Evolutionary conservation across 257 asterid species (phyloP).

Genomic region (Agastache rugosa): DNA sequence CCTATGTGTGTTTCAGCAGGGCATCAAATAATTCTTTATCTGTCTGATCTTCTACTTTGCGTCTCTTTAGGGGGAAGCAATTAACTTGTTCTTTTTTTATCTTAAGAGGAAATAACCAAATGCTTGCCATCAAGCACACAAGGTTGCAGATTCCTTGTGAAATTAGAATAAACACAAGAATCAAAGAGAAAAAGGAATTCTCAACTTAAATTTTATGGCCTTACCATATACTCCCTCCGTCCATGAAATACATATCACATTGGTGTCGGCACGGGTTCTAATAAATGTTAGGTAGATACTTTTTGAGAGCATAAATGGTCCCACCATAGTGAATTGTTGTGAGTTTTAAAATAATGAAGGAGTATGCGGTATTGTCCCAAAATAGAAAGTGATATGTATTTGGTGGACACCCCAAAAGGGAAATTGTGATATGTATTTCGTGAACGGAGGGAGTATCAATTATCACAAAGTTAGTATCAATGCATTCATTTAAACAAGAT

Average conservation of each 20-base stretch:
- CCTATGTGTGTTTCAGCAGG: conserved; percentile 5
- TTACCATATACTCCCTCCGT: no score
- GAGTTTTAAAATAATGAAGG: no score
- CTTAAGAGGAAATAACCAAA: conserved; percentile 21
- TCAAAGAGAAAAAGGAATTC: not conserved
- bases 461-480: not conserved
- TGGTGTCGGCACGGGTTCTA: no score
- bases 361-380: no score
- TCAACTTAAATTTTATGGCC: conserved; percentile 4
- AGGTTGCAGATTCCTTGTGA: not conserved
- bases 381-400: no score
- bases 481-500: not conserved
- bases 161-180: not conserved
- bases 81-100: not conserved
- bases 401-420: no score
- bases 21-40: conserved; percentile 12
- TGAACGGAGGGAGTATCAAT: no score
- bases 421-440: no score
- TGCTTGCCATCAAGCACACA: not conserved
- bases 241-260: no score
- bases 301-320: no score
- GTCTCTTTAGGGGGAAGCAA: not conserved
- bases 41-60: not conserved
- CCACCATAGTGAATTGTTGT: no score
- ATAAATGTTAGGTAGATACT: no score